These are phyloP conservation scores for Alliaria petiolata DNA, from an alignment of 345 rosid genomes.

Conservation along the genomic window DNA sequence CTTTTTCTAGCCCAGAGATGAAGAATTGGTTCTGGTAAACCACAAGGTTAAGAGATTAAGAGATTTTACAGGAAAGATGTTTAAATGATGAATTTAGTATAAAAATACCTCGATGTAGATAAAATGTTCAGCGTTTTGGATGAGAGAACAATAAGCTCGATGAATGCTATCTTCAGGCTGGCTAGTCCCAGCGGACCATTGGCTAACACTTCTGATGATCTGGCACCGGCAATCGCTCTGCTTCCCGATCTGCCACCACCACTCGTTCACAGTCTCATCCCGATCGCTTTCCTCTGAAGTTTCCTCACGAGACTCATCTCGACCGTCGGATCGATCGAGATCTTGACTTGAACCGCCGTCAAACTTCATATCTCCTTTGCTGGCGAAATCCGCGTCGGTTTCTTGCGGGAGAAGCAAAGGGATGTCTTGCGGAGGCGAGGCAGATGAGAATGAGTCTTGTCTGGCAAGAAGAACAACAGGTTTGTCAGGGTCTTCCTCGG, in stretches of 20 bases:
- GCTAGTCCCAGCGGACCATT: conserved; percentile 91
- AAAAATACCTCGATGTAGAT: conserved; percentile 78
- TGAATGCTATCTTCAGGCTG: conserved; percentile 94
- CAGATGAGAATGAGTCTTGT: conserved; percentile 48
- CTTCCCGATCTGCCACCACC: conserved; percentile 51
- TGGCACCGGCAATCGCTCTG: conserved; percentile 66
- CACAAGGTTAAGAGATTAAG: background rate
- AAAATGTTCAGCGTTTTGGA: conserved; percentile 77
- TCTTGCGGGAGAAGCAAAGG: conserved; percentile 92
- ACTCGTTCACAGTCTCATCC: conserved; percentile 14
- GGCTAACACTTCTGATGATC: conserved; percentile 90
- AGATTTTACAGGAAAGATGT: background rate
- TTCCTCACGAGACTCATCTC: conserved; percentile 22
- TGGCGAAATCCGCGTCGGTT: conserved; percentile 33
- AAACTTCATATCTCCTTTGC: conserved; percentile 14
- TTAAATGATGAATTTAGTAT: background rate
- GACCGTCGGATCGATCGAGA: conserved; percentile 28
- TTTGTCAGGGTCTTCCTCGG: conserved; percentile 34
- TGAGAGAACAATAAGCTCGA: conserved; percentile 69
- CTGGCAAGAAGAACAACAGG: conserved; percentile 32
- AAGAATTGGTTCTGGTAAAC: conserved; percentile 80
- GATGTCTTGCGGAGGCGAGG: conserved; percentile 58
- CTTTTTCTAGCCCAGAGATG: conserved; percentile 82
- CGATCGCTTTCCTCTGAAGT: conserved; percentile 36
- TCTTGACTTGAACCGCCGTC: conserved; percentile 13